These are phyloP conservation scores for Schizonepeta tenuifolia DNA, from an alignment of 257 asterid genomes.

Conservation along the genomic window DNA sequence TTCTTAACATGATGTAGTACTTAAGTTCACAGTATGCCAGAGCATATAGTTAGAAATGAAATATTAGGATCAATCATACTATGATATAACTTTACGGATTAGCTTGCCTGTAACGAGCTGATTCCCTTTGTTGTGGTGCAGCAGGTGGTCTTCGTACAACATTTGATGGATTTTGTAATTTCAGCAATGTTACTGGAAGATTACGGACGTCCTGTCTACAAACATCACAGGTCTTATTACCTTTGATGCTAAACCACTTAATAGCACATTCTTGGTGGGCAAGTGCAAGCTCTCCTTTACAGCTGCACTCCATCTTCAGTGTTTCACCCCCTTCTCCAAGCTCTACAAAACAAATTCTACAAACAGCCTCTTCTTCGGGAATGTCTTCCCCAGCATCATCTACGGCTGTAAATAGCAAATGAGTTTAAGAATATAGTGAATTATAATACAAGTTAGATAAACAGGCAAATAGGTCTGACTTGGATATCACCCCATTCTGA, in stretches of 20 bases:
- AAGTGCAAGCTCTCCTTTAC: conserved; percentile 98
- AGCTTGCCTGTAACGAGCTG: conserved; percentile 78
- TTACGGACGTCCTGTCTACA: conserved; percentile 91
- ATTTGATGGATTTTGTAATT: conserved; percentile 71
- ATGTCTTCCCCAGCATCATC: conserved; percentile 84
- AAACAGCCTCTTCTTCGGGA: conserved; percentile 98
- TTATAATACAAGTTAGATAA: conserved; percentile 18
- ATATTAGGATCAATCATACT: conserved; percentile 4
- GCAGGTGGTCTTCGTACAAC: conserved; percentile 55
- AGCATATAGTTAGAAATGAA: conserved; percentile 12
- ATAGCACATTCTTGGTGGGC: conserved; percentile 93
- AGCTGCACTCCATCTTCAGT: conserved; percentile 94
- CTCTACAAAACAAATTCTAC: conserved; percentile 92
- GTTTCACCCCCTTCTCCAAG: conserved; percentile 96
- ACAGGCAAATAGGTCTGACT: conserved; percentile 2
- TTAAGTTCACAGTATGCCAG: conserved; percentile 2
- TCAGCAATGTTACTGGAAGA: conserved; percentile 85
- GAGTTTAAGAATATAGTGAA: conserved; percentile 8
- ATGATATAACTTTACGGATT: conserved; percentile 5
- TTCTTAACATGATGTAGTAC: not conserved
- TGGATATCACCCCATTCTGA: not conserved
- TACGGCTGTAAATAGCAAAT: conserved; percentile 35
- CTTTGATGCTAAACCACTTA: conserved; percentile 96
- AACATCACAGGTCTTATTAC: conserved; percentile 90
- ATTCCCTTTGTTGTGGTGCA: conserved; percentile 58